Base-by-base conservation (phyloP, 2,329 filamentous ascomycete genomes). In the Fusarium sp. region DNA sequence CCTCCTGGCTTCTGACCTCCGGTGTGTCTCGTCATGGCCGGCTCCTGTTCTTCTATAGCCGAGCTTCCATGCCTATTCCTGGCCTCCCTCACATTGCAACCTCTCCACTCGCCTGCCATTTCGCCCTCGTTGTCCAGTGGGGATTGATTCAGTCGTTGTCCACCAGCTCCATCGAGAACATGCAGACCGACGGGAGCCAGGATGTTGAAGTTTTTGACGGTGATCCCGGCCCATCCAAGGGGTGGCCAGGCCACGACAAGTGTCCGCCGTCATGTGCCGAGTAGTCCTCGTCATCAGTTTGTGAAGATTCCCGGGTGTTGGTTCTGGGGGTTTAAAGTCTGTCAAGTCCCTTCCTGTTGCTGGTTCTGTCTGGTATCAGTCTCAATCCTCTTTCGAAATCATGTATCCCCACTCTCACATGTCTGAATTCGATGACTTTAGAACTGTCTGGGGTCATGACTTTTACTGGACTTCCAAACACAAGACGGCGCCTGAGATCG, bases 401-500 rank as follows among this genome's bases (percentile, higher is more conserved):
- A 77, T 77, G 75, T 56, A 65, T 58, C 57, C 58, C 16, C 58
- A 47, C 40, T 50, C 25, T 50, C 40, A 68, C 31, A 16, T 60
- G 6, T 38, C 65, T 8, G 13, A 22, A 59, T 47, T 40, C 13
- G 35, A 66, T 20, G 70, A 75, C 14, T 47, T 65, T 27, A 74
- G 73, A 50, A 52, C 65, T 16, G 63, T 78, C 56, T 80, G 77
- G 68, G 79, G 75, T n/a, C 74, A 94, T 78, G 88, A 86, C 8
- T 95, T 95, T 79, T 88, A 91, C 75, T 92, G 92, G 87, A 93
- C 92, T 1, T 80, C 87, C 7, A 81, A 91, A 5, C 94, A 96
- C 80, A 83, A 90, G 20, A 89, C 88, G 2, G 81, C 85, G 8
- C 87, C 91, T 64, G 84, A 94, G 77, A 83, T 92, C 42, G 82